A percentile compares a stretch with the other conserved stretches of the same genome.
These are phyloP conservation scores for Clavispora asparagi DNA, from an alignment of 805 yeast species.

Conservation along the genomic window DNA sequence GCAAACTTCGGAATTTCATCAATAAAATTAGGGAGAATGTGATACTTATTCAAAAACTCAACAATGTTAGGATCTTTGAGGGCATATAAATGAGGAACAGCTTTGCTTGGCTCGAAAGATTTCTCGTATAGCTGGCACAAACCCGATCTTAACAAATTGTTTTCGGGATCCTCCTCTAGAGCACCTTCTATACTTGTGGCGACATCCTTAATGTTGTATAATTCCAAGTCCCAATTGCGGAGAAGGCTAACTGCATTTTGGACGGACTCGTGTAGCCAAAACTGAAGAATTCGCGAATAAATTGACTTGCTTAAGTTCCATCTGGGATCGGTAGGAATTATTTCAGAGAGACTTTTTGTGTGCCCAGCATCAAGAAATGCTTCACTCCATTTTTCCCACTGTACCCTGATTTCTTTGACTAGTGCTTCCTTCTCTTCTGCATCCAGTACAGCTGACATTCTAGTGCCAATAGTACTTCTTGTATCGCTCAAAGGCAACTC, in stretches of 20 bases:
- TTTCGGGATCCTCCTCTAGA: slow-evolving; percentile 23
- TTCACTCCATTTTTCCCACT: slow-evolving; percentile 66
- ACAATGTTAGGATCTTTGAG: slow-evolving; percentile 52
- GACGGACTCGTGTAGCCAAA: slow-evolving; percentile 33
- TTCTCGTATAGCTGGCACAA: slow-evolving; percentile 52
- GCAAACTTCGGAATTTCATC: slow-evolving; percentile 49
- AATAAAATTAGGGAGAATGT: slow-evolving; percentile 50
- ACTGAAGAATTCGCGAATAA: slow-evolving; percentile 41
- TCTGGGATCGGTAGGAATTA: slow-evolving; percentile 48
- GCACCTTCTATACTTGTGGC: slow-evolving; percentile 43
- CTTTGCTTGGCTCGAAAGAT: slow-evolving; percentile 52
- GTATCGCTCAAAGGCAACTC: slow-evolving; percentile 26
- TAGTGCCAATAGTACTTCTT: slow-evolving; percentile 23
- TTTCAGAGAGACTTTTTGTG: slow-evolving; percentile 40
- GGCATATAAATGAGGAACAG: slow-evolving; percentile 58
- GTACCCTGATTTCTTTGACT: slow-evolving; percentile 20
- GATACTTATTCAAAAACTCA: slow-evolving; percentile 55
- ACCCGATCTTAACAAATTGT: slow-evolving; percentile 30
- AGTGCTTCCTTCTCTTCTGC: slow-evolving; percentile 14
- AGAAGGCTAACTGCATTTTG: slow-evolving; percentile 39
- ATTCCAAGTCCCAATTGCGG: slow-evolving; percentile 50
- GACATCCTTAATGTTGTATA: slow-evolving; percentile 45
- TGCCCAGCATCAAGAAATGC: slow-evolving; percentile 47
- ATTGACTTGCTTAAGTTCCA: slow-evolving; percentile 27
- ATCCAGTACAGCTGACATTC: slow-evolving; percentile 8